Evolutionary conservation across 176 grass and related monocot species (phyloP).

Genomic region (Cenchrus purpureus): DNA sequence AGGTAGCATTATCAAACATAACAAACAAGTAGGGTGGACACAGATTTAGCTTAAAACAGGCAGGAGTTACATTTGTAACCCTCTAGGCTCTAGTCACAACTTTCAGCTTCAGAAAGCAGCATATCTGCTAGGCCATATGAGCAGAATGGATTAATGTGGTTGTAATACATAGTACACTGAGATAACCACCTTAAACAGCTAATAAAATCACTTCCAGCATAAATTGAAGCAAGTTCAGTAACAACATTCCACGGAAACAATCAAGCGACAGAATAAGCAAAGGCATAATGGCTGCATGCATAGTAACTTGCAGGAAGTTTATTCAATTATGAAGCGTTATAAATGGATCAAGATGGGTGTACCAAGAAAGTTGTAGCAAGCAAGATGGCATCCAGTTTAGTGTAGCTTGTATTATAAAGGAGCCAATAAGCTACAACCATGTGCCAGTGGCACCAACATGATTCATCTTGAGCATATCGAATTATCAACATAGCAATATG

Average conservation of each 20-base stretch:
- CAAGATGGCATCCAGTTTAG: neutral
- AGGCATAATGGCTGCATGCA: neutral
- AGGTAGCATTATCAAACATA: slow-evolving; percentile 12
- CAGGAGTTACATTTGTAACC: neutral
- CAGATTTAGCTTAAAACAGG: neutral
- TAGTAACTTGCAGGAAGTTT: neutral
- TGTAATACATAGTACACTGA: slow-evolving; percentile 11
- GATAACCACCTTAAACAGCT: neutral
- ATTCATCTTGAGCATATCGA: slow-evolving; percentile 39
- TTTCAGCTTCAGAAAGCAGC: slow-evolving; percentile 7
- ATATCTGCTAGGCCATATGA: slow-evolving; percentile 20
- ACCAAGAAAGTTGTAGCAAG: slow-evolving; percentile 24
- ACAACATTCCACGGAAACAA: slow-evolving; percentile 5
- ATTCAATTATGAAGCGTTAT: neutral
- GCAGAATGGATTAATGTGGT: slow-evolving; percentile 1
- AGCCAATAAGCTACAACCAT: neutral
- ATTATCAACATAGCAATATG: slow-evolving; percentile 6
- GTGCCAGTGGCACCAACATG: slow-evolving; percentile 8
- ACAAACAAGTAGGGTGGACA: neutral
- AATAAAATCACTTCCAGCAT: slow-evolving; percentile 15
- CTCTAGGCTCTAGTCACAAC: neutral
- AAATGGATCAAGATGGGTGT: neutral
- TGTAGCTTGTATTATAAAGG: slow-evolving; percentile 2
- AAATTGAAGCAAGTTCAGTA: slow-evolving; percentile 19
- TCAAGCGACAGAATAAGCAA: neutral